Conservation (phyloP, 1,284 basidiomycete genomes). For the Ceraceosorus guamensis region DNA sequence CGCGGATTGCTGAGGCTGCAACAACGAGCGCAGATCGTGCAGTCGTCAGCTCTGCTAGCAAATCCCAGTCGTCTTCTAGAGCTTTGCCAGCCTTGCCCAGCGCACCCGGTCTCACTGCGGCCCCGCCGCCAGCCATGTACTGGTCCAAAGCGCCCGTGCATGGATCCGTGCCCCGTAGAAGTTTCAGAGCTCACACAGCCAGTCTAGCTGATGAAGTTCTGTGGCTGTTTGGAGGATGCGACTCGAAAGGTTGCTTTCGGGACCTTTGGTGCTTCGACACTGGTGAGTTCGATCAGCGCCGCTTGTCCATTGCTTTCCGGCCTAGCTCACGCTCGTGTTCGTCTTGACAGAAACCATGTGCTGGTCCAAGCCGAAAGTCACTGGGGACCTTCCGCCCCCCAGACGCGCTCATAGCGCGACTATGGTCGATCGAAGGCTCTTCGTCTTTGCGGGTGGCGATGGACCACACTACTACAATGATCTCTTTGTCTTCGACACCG, state of each 20-base stretch:
- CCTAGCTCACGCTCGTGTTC: background rate
- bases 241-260: conserved; percentile 66
- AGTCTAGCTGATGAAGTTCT: conserved; percentile 72
- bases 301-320: background rate
- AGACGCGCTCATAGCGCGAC: conserved; percentile 83
- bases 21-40: no score
- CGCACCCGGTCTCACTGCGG: conserved; percentile 20
- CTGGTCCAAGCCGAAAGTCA: conserved; percentile 70
- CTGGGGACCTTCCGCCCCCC: conserved; percentile 69
- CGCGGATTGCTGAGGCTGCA: no score
- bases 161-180: conserved; percentile 64
- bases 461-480: conserved; percentile 58
- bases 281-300: conserved; percentile 28
- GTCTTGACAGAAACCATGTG: conserved; percentile 68
- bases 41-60: no score
- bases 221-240: conserved; percentile 84
- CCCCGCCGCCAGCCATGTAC: conserved; percentile 59
- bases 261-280: conserved; percentile 81
- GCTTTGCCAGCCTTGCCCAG: conserved; percentile 24
- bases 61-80: background rate
- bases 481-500: conserved; percentile 74
- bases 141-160: conserved; percentile 77
- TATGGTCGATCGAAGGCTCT: conserved; percentile 66
- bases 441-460: conserved; percentile 79
- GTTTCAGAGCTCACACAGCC: conserved; percentile 74